Conservation (phyloP, 495 filamentous ascomycete species). For the Hyaloscypha finlandica region DNA sequence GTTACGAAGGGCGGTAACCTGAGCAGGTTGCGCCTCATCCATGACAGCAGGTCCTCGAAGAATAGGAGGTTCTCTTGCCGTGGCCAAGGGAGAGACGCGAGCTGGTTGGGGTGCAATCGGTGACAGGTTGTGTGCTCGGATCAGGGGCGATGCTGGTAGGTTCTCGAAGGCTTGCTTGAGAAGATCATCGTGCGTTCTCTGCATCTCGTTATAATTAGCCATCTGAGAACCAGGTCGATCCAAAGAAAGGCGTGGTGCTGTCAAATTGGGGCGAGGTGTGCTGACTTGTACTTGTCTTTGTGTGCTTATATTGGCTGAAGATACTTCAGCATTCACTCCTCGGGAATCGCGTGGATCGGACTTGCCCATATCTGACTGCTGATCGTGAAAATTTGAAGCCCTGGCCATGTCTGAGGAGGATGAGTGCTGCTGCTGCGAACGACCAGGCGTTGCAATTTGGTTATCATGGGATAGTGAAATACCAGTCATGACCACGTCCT, state of each 20-base stretch:
- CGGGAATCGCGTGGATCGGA: conserved; percentile 18
- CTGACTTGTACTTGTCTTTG: conserved; percentile 11
- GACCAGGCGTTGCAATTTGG: conserved; percentile 17
- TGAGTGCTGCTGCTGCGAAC: conserved; percentile 14
- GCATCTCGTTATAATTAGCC: conserved; percentile 6
- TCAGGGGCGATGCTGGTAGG: conserved; percentile 18
- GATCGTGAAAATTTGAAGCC: conserved; percentile 7
- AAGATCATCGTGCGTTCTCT: conserved; percentile 8
- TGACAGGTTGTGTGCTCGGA: conserved; percentile 51
- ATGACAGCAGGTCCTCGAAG: conserved; percentile 29
- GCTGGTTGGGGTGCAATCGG: conserved; percentile 82
- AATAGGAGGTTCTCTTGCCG: conserved; percentile 59
- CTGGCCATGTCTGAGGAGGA: conserved; percentile 1
- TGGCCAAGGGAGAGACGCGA: conserved; percentile 75
- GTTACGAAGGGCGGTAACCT: conserved; percentile 52
- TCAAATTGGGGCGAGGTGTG: conserved; percentile 10
- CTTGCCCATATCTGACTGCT: conserved; percentile 10
- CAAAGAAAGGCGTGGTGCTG: background rate
- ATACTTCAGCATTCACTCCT: conserved; percentile 6
- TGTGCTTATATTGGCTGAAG: background rate
- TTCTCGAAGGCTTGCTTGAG: conserved; percentile 23
- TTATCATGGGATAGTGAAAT: conserved; percentile 30
- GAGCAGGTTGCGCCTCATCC: conserved; percentile 43
- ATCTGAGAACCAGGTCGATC: background rate
- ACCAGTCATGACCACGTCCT: conserved; percentile 26